These are phyloP conservation scores for Diaporthe australafricana DNA, from an alignment of 2,329 filamentous ascomycete species.

Conservation along the genomic window DNA sequence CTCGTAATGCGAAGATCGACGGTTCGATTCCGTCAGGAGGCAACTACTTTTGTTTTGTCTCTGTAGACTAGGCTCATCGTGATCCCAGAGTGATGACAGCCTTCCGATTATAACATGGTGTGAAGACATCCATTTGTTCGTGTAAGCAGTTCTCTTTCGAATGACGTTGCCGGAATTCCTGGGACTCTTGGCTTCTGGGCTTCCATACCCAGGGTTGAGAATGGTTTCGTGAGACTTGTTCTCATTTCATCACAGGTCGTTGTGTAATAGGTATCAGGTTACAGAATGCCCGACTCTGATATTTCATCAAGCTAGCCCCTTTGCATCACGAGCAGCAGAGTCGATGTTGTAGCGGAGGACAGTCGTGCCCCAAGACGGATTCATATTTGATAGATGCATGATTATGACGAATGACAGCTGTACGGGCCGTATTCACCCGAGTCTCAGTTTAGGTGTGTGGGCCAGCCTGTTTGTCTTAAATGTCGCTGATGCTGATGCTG, in stretches of 20 bases:
- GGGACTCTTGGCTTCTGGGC: no score
- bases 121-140: no score
- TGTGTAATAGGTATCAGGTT: no score
- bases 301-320: no score
- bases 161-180: no score
- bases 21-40: constrained; percentile 38
- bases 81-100: neutral
- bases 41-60: constrained; percentile 11
- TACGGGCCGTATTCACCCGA: neutral
- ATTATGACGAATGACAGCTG: neutral
- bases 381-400: neutral
- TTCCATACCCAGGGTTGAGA: no score
- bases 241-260: no score
- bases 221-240: no score
- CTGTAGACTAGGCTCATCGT: no score
- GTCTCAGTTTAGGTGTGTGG: neutral
- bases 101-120: no score
- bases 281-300: neutral
- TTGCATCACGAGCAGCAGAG: no score
- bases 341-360: neutral
- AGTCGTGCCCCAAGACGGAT: neutral
- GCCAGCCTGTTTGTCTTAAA: constrained; percentile 2
- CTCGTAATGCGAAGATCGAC: constrained; percentile 39
- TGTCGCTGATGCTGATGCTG: constrained; percentile 26
- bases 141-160: no score